phyloP scores from a whole-genome alignment of 2,329 filamentous ascomycete species.

The Dothistroma septosporum region DNA sequence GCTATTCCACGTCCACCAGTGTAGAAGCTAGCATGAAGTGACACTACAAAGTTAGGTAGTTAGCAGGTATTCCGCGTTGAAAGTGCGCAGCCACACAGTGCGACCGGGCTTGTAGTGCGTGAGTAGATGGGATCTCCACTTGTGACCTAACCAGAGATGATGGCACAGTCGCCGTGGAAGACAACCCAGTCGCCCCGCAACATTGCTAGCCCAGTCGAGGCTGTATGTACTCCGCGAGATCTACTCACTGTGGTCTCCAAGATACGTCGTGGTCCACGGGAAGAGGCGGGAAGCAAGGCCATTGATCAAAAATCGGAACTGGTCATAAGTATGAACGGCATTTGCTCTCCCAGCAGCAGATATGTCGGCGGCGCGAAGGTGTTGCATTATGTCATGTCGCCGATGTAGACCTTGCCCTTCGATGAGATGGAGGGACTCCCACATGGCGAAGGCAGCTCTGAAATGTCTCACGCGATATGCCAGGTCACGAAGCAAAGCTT shows the following conservation, averaged over 20 bases:
- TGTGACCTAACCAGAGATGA: too few relatives aligned
- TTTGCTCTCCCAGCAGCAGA: background rate
- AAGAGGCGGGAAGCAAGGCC: slow-evolving; percentile 40
- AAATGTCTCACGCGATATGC: slow-evolving; percentile 15
- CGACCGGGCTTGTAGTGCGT: too few relatives aligned
- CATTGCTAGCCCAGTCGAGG: too few relatives aligned
- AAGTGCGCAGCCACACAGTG: too few relatives aligned
- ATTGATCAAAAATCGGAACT: slow-evolving; percentile 40
- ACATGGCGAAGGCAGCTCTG: slow-evolving; percentile 14
- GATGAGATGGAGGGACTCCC: slow-evolving; percentile 17
- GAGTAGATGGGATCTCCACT: too few relatives aligned
- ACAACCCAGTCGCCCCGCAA: too few relatives aligned
- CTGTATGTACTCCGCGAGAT: too few relatives aligned
- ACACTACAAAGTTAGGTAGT: slow-evolving; percentile 23
- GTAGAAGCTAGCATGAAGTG: slow-evolving; percentile 41
- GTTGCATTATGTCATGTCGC: slow-evolving; percentile 11
- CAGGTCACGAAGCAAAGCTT: slow-evolving; percentile 10
- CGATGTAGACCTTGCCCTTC: background rate
- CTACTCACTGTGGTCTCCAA: slow-evolving; percentile 38
- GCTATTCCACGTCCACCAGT: slow-evolving; percentile 44
- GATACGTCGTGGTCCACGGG: slow-evolving; percentile 42
- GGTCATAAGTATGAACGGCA: slow-evolving; percentile 40
- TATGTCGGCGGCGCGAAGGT: slow-evolving; percentile 6
- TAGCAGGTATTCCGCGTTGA: too few relatives aligned
- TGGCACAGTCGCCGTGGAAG: too few relatives aligned